Percentiles rank a stretch among this genome's conserved stretches.
Conservation (phyloP, 108 stramenopile species). For the Epithemia pelagica region DNA sequence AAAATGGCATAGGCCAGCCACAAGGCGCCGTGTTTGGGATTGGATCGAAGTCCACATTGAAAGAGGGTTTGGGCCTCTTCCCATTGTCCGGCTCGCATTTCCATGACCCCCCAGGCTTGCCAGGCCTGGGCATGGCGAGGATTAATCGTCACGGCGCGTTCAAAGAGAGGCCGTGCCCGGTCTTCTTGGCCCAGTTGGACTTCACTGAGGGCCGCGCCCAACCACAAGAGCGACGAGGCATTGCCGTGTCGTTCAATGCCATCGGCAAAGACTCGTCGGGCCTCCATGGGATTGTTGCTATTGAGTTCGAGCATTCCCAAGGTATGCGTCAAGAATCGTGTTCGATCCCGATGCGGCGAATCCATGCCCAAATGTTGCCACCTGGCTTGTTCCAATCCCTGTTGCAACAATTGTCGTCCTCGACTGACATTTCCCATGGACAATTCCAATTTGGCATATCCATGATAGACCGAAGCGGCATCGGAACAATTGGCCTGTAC, state of each 20-base stretch:
- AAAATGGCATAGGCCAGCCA: constrained; percentile 72
- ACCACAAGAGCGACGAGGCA: constrained; percentile 49
- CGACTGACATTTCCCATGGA: constrained; percentile 61
- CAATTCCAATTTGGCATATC: constrained; percentile 70
- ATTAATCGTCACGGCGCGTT: constrained; percentile 51
- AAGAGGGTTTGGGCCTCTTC: constrained; percentile 56
- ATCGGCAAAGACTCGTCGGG: constrained; percentile 49
- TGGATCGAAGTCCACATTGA: constrained; percentile 65
- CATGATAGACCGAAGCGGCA: constrained; percentile 75
- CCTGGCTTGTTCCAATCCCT: constrained; percentile 47
- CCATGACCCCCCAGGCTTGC: constrained; percentile 89
- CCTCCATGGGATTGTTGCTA: constrained; percentile 46
- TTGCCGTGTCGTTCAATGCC: constrained; percentile 60
- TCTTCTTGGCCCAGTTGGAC: constrained; percentile 66
- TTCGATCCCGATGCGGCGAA: constrained; percentile 42
- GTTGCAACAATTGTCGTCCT: constrained; percentile 44
- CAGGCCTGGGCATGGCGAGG: constrained; percentile 74
- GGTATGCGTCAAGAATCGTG: constrained; percentile 70
- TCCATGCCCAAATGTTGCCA: constrained; percentile 34
- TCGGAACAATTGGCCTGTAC: constrained; percentile 63
- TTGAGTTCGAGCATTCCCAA: constrained; percentile 81
- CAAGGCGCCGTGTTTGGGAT: constrained; percentile 64
- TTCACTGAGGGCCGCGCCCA: constrained; percentile 76
- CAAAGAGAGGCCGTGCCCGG: constrained; percentile 54
- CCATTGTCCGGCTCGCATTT: constrained; percentile 73